phyloP scores from a whole-genome alignment of 805 yeast species.

The Yamadazyma paraphyllophila region DNA sequence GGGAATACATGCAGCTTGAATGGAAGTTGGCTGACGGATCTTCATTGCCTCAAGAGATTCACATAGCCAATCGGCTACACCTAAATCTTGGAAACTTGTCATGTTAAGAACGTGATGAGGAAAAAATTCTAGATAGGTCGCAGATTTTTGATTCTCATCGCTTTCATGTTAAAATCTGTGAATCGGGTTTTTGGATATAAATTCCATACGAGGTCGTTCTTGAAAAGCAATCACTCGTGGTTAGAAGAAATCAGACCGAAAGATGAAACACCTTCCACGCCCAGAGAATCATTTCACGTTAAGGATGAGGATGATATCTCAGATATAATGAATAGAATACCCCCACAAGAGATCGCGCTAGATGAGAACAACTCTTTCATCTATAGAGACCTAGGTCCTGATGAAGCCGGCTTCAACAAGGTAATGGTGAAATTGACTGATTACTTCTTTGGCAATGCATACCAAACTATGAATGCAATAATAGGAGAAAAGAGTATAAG shows the following conservation, averaged over 20 bases:
- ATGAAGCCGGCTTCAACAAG: slow-evolving; percentile 16
- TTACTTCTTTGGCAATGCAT: slow-evolving; percentile 40
- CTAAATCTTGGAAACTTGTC: slow-evolving; percentile 53
- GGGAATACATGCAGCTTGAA: slow-evolving; percentile 88
- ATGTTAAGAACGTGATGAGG: not conserved
- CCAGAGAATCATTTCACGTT: not conserved
- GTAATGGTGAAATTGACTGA: slow-evolving; percentile 28
- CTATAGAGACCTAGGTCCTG: slow-evolving; percentile 20
- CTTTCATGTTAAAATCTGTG: slow-evolving; percentile 1
- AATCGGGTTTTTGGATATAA: not conserved
- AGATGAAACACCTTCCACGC: not conserved
- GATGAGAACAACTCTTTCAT: slow-evolving; percentile 11
- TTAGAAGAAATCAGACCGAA: slow-evolving; percentile 12
- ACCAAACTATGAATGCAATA: slow-evolving; percentile 39
- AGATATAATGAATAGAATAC: not conserved
- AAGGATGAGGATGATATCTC: not conserved
- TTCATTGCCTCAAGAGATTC: slow-evolving; percentile 82
- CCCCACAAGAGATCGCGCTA: slow-evolving; percentile 2
- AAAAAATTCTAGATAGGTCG: slow-evolving; percentile 1
- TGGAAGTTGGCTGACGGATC: slow-evolving; percentile 78
- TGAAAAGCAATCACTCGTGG: slow-evolving; percentile 12
- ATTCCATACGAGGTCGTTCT: not conserved
- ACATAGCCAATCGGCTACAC: slow-evolving; percentile 81
- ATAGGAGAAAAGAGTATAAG: slow-evolving; percentile 26
- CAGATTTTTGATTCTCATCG: not conserved